Conservation (phyloP, 768 basidiomycete genomes). For the Suillus bovinus region DNA sequence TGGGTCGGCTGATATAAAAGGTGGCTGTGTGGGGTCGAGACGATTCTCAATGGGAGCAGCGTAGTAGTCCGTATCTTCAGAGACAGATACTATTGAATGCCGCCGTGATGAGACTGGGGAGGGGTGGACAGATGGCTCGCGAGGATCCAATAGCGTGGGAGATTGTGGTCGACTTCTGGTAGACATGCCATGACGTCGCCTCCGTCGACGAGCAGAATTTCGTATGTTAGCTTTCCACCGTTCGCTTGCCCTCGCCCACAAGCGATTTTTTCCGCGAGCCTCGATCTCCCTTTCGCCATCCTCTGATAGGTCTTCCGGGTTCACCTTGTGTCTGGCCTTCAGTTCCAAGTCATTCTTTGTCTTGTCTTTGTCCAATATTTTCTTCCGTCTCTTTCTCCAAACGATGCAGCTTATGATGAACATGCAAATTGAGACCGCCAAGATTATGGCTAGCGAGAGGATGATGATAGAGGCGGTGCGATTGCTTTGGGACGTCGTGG, state of each 20-base stretch:
- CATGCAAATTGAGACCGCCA: constrained; percentile 60
- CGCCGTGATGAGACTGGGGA: constrained; percentile 26
- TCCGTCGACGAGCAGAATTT: constrained; percentile 59
- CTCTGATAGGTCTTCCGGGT: constrained; percentile 26
- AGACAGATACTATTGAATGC: constrained; percentile 27
- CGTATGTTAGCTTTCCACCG: constrained; percentile 70
- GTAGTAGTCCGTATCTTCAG: neutral
- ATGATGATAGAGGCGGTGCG: constrained; percentile 46
- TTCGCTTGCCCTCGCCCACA: constrained; percentile 66
- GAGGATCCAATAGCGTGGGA: constrained; percentile 17
- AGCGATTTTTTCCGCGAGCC: constrained; percentile 49
- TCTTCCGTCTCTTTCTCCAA: constrained; percentile 50
- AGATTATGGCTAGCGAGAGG: constrained; percentile 58
- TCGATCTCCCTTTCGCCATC: constrained; percentile 45
- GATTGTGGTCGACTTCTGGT: constrained; percentile 19
- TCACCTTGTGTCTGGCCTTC: constrained; percentile 33
- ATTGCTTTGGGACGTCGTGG: constrained; percentile 19
- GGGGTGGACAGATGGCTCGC: constrained; percentile 8
- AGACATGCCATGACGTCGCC: constrained; percentile 17
- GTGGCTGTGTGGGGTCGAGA: constrained; percentile 9
- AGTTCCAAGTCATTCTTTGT: constrained; percentile 50
- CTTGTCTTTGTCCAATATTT: constrained; percentile 27
- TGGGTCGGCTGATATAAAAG: constrained; percentile 8
- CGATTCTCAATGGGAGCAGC: neutral
- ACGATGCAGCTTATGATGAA: constrained; percentile 64